Conservation (phyloP, 208 protist species). For the Trypanosomatidae sp. region DNA sequence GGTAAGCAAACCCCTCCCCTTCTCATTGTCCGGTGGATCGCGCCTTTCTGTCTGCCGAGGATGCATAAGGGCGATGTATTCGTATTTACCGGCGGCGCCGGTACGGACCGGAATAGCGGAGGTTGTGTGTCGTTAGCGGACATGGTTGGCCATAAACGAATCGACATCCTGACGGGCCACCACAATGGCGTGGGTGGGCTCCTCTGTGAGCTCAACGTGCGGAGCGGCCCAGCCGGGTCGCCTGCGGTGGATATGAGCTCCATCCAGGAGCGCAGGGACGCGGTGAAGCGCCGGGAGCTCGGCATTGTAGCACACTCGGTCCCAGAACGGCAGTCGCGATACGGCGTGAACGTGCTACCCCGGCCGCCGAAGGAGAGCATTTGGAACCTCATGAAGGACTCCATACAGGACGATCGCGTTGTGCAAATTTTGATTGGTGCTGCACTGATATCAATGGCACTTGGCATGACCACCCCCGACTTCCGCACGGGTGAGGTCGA, state of each 20-base stretch:
- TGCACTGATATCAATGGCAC: constrained; percentile 74
- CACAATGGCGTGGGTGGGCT: constrained; percentile 32
- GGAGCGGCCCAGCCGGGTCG: constrained; percentile 4
- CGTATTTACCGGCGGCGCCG: neutral
- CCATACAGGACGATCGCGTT: constrained; percentile 66
- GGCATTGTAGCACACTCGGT: constrained; percentile 51
- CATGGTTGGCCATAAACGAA: constrained; percentile 60
- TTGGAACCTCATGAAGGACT: constrained; percentile 65
- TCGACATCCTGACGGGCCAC: constrained; percentile 22
- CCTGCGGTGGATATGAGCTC: neutral
- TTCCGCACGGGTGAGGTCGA: constrained; percentile 64
- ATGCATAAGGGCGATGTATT: constrained; percentile 16
- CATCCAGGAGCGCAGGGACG: constrained; percentile 8
- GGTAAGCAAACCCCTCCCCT: neutral
- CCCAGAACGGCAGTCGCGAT: constrained; percentile 34
- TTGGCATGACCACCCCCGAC: constrained; percentile 78
- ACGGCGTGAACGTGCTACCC: constrained; percentile 71
- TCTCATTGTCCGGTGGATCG: neutral
- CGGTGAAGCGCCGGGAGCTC: constrained; percentile 18
- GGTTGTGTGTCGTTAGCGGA: constrained; percentile 21
- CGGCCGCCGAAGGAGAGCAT: constrained; percentile 46
- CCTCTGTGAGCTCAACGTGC: constrained; percentile 36
- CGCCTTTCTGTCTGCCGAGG: neutral
- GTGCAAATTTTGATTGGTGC: constrained; percentile 75
- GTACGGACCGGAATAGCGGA: neutral